Base-by-base conservation (phyloP, 257 asterid genomes). In the Solanum medicagineum region DNA sequence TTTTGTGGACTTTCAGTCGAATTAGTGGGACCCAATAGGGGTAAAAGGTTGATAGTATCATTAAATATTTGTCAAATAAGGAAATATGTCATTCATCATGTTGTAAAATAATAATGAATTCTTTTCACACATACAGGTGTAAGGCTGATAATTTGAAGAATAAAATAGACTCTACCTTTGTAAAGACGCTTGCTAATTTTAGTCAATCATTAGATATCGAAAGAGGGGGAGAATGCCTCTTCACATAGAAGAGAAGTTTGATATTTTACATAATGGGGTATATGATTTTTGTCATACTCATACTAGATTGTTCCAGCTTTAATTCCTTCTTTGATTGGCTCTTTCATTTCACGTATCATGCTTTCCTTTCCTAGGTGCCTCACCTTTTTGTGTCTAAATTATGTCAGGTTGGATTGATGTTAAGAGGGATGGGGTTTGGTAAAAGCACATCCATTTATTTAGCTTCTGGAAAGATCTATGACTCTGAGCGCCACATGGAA, bases 391-490 rank as follows among this genome's bases (percentile, higher is more conserved):
- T 42, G 63, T 36, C 62, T 83, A 36, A 2, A 29, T 86, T 88
- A 20, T 80, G 87, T 82, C 91, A 97, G 99, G 99, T 97, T 16
- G 99, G 99, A 81, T 87, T 97, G 93, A 93, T 97, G 98, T 94
- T 97, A 74, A 91, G 99, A 89, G 99, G 98, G 40, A 97, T 97
- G 99, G 99, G 99, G 65, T 97, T 97, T 86, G 94, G 91, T 85
- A 93, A 87, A 86, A 92, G 90, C 85, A 97, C 99, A 66, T 91
- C 97, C 55, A 92, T 97, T 13, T 97, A 89, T 91, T 89, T 97
- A 89, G 99, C 99, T 85, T 94, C 99, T 44, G 99, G 99, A 87
- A 92, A 68, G 88, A 97, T 97, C 89, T 97, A 97, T 29, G 95
- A 97, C 86, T 92, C 99, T 2, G 97, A 94, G 90, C 91, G 98